Base-by-base conservation (phyloP, 371 early-diverging fungal genomes). In the Haplosporangium sp. region DNA sequence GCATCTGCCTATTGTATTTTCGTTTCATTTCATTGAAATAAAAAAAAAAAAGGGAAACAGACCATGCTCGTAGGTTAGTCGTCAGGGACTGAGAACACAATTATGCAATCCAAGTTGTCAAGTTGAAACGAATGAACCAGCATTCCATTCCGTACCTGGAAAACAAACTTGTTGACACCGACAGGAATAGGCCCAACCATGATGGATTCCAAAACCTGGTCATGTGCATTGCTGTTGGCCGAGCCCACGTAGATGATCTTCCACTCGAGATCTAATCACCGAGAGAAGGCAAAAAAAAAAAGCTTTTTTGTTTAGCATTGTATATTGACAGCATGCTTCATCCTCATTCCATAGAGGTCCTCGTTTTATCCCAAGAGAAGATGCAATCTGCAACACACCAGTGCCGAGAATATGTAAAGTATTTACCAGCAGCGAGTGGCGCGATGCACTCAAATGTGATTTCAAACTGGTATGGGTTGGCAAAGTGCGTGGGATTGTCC, bases 161-260 rank as follows among this genome's bases (percentile, higher is more conserved):
- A 93, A 60, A 94, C 83, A 82, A 99, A 99, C 85, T 94, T 95
- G 87, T 93, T 95, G 42, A 96, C 86, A 43, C 98, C 99, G n/a
- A 95, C 91, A 36, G 99, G 99, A 20, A 98, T 90, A 45, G 99
- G 99, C 1, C 99, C 99, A 11, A 99, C 97, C 86, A 95, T 89
- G 59, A 98, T 93, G 56, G 92, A 91, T 74, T 99, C 99, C 48
- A 99, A 90, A 29, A 91, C 94, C 84, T 97, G 98, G 83, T 99
- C 99, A 57, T 92, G 87, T 58, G 90, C 85, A 60, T 88, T 87
- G 70, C 87, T 89, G 71, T 95, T 91, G 4, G 96, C 92, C 5
- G 95, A 93, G 37, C 96, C 95, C 9, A 98, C 98, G 75, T 98
- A 99, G 47, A 96, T 90, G 71, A 99, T 88, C 85, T 95, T 95